A percentile compares a stretch with the other conserved stretches of the same genome.
Evolutionary conservation across 2,329 filamentous ascomycete genomes (phyloP).

Genomic region (Fonsecaea erecta): DNA sequence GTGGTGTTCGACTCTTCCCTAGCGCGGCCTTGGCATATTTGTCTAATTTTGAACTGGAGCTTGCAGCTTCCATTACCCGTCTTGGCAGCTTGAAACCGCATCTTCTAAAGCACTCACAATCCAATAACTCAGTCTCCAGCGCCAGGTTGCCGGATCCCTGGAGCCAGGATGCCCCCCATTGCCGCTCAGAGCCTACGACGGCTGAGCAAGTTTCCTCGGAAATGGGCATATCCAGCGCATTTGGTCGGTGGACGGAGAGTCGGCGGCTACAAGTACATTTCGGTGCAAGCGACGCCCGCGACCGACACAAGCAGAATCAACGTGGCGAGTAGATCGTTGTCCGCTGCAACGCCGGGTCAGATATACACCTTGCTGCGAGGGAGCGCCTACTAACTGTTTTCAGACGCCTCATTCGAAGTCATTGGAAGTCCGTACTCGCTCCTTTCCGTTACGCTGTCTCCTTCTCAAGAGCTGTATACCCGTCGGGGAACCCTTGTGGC

Average conservation of each 20-base stretch:
- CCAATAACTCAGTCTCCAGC: background rate
- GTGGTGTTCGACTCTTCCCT: background rate
- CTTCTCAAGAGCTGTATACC: constrained; percentile 92
- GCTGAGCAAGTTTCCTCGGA: constrained; percentile 27
- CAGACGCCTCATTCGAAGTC: constrained; percentile 94
- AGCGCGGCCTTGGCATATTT: constrained; percentile 1
- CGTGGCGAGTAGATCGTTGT: constrained; percentile 47
- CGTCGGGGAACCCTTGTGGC: constrained; percentile 82
- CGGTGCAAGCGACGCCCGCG: constrained; percentile 51
- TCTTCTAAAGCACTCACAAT: background rate
- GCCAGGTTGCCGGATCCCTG: background rate
- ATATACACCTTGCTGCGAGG: background rate
- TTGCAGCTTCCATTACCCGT: background rate
- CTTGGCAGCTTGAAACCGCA: background rate
- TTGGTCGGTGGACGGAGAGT: constrained; percentile 35
- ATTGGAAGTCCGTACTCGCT: constrained; percentile 90
- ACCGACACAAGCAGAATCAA: constrained; percentile 43
- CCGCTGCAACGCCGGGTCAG: constrained; percentile 50
- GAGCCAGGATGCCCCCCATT: constrained; percentile 32
- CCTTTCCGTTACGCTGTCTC: constrained; percentile 88
- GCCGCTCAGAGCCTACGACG: constrained; percentile 30
- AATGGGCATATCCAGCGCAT: constrained; percentile 37
- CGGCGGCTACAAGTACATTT: constrained; percentile 45
- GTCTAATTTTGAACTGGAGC: background rate
- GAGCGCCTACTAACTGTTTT: constrained; percentile 15